Conservation (phyloP, 257 asterid species). For the Gardenia jasminoides region DNA sequence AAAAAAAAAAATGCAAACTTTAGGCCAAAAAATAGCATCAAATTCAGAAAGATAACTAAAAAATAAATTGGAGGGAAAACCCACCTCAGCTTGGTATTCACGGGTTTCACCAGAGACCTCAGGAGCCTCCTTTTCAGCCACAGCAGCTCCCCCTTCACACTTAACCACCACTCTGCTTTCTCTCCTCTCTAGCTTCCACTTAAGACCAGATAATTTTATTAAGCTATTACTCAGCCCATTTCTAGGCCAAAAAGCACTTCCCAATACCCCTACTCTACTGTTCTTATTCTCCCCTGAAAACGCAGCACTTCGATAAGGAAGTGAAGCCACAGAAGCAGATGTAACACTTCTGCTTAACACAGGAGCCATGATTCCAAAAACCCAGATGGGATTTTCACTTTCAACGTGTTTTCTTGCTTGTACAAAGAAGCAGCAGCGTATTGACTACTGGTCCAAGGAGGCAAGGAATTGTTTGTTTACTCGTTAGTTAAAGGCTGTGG, state of each 20-base stretch:
- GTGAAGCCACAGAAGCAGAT: constrained; percentile 53
- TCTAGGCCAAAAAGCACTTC: constrained; percentile 52
- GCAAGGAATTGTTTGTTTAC: not conserved
- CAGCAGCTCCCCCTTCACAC: constrained; percentile 70
- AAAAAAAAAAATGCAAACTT: not conserved
- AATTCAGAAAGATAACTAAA: not conserved
- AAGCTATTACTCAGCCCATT: constrained; percentile 52
- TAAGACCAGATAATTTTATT: constrained; percentile 55
- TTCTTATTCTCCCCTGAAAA: constrained; percentile 36
- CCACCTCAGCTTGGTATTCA: constrained; percentile 97
- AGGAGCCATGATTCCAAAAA: constrained; percentile 59
- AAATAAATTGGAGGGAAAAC: too few relatives aligned
- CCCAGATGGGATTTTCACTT: constrained; percentile 25
- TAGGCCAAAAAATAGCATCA: not conserved
- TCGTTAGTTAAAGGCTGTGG: constrained; percentile 15
- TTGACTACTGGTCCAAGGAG: not conserved
- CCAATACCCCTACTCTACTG: constrained; percentile 35
- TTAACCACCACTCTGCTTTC: constrained; percentile 60
- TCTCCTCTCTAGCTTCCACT: constrained; percentile 61
- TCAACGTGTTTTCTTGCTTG: constrained; percentile 9
- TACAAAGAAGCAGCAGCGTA: not conserved
- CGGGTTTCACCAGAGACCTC: constrained; percentile 64
- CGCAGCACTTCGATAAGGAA: constrained; percentile 38
- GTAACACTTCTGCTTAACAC: constrained; percentile 73
- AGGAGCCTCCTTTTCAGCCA: constrained; percentile 88